These are phyloP conservation scores for Solanum ahanhuiri DNA, from an alignment of 257 asterid genomes.

Conservation along the genomic window DNA sequence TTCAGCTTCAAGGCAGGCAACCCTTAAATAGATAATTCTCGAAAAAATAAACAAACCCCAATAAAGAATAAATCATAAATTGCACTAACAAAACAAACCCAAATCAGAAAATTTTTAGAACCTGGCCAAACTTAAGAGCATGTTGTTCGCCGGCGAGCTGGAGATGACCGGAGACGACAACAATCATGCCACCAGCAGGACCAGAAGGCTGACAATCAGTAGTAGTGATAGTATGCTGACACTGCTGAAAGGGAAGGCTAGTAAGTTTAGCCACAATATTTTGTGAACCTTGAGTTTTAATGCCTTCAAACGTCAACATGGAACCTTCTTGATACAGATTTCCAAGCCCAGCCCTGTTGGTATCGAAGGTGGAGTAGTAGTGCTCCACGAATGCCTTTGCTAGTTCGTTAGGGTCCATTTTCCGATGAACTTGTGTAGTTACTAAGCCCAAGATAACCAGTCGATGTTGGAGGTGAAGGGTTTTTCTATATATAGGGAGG, in stretches of 20 bases:
- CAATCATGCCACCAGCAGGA: conserved; percentile 44
- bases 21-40: background rate
- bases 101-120: background rate
- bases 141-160: conserved; percentile 41
- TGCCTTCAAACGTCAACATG: conserved; percentile 49
- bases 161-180: conserved; percentile 41
- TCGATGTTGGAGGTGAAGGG: background rate
- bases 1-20: background rate
- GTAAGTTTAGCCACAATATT: conserved; percentile 28
- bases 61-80: background rate
- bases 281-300: conserved; percentile 33
- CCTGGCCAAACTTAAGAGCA: conserved; percentile 36
- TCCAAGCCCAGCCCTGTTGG: conserved; percentile 26
- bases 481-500: background rate
- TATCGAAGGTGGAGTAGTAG: conserved; percentile 42
- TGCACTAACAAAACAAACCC: background rate
- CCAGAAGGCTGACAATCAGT: conserved; percentile 59
- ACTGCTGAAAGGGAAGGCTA: conserved; percentile 40
- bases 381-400: conserved; percentile 50
- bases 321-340: conserved; percentile 33
- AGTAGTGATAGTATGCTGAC: conserved; percentile 40
- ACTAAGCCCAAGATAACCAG: background rate
- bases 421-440: background rate
- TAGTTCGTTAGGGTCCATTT: conserved; percentile 41
- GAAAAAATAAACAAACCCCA: background rate